Percentiles rank a stretch among this genome's conserved stretches.
Evolutionary conservation across 108 stramenopile species (phyloP).

Genomic region (Cyclotella kingstonii): DNA sequence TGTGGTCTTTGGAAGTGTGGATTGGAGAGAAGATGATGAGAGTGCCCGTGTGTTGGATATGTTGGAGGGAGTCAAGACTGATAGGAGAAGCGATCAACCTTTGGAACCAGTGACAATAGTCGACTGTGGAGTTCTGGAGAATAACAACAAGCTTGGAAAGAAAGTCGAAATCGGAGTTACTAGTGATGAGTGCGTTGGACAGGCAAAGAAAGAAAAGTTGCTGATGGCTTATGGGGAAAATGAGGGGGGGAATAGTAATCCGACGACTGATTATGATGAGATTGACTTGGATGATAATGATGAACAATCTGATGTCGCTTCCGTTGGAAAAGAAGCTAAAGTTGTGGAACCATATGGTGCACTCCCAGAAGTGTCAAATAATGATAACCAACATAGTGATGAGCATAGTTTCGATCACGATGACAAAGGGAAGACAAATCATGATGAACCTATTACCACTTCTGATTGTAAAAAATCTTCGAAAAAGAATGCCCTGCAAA

Average conservation of each 20-base stretch:
- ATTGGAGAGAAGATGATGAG: conserved; percentile 64
- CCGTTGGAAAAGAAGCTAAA: neutral
- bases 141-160: conserved; percentile 22
- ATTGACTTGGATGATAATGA: conserved; percentile 52
- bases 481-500: conserved; percentile 56
- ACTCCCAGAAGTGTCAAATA: neutral
- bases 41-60: conserved; percentile 64
- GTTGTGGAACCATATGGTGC: neutral
- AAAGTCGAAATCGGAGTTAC: conserved; percentile 8
- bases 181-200: conserved; percentile 31
- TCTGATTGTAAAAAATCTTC: conserved; percentile 14
- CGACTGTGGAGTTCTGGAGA: conserved; percentile 62
- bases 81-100: conserved; percentile 47
- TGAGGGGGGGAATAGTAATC: neutral
- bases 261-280: conserved; percentile 34
- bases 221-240: conserved; percentile 32
- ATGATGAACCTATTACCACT: conserved; percentile 23
- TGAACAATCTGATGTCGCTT: conserved; percentile 22
- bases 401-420: conserved; percentile 29
- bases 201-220: conserved; percentile 46
- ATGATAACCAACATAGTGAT: conserved; percentile 28
- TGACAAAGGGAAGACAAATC: conserved; percentile 43
- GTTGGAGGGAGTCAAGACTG: conserved; percentile 75
- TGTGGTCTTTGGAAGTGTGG: conserved; percentile 90
- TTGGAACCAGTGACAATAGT: conserved; percentile 44